phyloP scores from a whole-genome alignment of 306 rosid genomes.

The Castanospermum australe region DNA sequence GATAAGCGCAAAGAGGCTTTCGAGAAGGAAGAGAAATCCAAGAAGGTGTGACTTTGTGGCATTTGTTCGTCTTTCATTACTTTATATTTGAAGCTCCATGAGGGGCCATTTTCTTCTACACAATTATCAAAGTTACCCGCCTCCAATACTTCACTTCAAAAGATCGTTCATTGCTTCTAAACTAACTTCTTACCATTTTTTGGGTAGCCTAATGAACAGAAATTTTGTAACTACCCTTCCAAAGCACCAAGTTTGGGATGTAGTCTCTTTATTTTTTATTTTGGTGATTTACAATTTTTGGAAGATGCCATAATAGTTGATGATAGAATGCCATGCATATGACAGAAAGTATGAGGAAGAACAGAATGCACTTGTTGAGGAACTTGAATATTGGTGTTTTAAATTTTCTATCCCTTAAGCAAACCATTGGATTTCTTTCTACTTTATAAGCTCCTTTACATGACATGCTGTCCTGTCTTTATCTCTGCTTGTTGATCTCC shows the following conservation, averaged over 20 bases:
- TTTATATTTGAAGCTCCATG: not conserved
- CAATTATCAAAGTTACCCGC: not conserved
- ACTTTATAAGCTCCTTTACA: not conserved
- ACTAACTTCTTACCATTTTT: not conserved
- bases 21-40: constrained; percentile 84
- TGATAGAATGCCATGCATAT: not conserved
- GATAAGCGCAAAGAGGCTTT: constrained; percentile 78
- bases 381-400: not conserved
- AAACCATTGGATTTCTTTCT: not conserved
- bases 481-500: not conserved
- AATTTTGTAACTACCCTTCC: not conserved
- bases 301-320: not conserved
- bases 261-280: not conserved
- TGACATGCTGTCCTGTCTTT: not conserved
- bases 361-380: not conserved
- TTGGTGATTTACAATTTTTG: not conserved
- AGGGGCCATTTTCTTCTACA: not conserved
- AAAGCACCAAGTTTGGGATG: not conserved
- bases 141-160: not conserved
- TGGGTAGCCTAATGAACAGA: not conserved
- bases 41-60: constrained; percentile 50
- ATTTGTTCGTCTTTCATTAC: not conserved
- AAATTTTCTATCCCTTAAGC: not conserved
- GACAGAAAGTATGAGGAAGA: not conserved
- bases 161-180: not conserved